Evolutionary conservation across 2,329 filamentous ascomycete species (phyloP).

Genomic region (Exophiala sideris): DNA sequence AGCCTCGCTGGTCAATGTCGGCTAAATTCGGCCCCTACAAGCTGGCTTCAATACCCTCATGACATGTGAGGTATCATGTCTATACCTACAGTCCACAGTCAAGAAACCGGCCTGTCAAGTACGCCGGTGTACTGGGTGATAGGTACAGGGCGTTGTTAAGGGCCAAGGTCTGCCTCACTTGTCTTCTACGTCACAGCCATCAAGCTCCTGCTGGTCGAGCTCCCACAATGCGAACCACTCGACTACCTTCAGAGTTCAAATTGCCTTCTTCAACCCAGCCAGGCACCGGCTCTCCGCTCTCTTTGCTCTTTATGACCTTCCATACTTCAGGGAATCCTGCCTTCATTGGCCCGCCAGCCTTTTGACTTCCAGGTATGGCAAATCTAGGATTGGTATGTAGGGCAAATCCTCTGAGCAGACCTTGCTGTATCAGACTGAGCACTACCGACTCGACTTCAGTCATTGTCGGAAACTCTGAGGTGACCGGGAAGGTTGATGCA

Average conservation of each 20-base stretch:
- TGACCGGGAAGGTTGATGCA: neutral
- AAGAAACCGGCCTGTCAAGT: no score
- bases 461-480: constrained; percentile 37
- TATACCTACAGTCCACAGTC: no score
- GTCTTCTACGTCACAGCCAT: neutral
- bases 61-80: no score
- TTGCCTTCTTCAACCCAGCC: constrained; percentile 64
- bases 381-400: constrained; percentile 73
- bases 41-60: no score
- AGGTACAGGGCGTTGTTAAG: neutral
- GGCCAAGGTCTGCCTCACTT: neutral
- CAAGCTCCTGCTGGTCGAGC: constrained; percentile 15
- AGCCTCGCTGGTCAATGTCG: neutral
- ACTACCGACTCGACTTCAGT: constrained; percentile 74
- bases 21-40: neutral
- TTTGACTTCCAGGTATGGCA: constrained; percentile 70
- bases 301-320: constrained; percentile 62
- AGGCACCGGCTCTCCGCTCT: constrained; percentile 60
- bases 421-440: constrained; percentile 73
- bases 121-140: no score
- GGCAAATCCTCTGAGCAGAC: constrained; percentile 78
- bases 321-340: constrained; percentile 76
- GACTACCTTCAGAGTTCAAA: constrained; percentile 25
- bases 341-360: constrained; percentile 58
- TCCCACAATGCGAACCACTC: constrained; percentile 25